A percentile compares a stretch with the other conserved stretches of the same genome.
Conservation (phyloP, 805 yeast species). For the Deakozyma indianensis region DNA sequence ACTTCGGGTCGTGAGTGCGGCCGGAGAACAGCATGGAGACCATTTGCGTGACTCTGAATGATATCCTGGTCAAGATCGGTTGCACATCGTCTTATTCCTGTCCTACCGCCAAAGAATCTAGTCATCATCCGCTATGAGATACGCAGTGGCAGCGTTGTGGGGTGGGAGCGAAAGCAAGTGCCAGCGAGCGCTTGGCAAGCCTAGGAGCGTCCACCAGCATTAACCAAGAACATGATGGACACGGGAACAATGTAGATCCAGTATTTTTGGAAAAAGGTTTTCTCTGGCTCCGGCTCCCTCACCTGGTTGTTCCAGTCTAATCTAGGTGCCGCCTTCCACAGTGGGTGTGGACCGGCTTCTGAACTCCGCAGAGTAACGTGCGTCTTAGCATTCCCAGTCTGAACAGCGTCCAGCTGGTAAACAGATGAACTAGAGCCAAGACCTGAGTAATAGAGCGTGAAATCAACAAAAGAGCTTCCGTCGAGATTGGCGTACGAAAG, state of each 20-base stretch:
- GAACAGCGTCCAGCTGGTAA: not conserved
- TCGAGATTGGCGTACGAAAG: not conserved
- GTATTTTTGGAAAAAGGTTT: slow-evolving; percentile 17
- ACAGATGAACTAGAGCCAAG: not conserved
- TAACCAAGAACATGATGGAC: slow-evolving; percentile 6
- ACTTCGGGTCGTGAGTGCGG: no score
- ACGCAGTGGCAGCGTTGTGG: no score
- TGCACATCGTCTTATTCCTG: no score
- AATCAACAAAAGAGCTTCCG: not conserved
- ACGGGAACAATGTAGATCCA: slow-evolving; percentile 17
- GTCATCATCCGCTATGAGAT: no score
- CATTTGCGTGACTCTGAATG: no score
- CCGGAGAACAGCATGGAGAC: no score
- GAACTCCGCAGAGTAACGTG: not conserved
- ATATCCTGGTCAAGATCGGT: no score
- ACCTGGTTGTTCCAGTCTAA: slow-evolving; percentile 5
- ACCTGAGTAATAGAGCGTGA: not conserved
- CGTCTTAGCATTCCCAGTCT: not conserved
- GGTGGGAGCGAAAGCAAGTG: no score
- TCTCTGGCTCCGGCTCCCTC: slow-evolving; percentile 11
- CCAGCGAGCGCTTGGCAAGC: no score
- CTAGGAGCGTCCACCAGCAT: not conserved
- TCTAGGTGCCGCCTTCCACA: not conserved
- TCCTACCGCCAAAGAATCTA: no score
- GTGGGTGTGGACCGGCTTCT: not conserved